phyloP scores from a whole-genome alignment of 257 asterid species.

The Henckelia pumila region DNA sequence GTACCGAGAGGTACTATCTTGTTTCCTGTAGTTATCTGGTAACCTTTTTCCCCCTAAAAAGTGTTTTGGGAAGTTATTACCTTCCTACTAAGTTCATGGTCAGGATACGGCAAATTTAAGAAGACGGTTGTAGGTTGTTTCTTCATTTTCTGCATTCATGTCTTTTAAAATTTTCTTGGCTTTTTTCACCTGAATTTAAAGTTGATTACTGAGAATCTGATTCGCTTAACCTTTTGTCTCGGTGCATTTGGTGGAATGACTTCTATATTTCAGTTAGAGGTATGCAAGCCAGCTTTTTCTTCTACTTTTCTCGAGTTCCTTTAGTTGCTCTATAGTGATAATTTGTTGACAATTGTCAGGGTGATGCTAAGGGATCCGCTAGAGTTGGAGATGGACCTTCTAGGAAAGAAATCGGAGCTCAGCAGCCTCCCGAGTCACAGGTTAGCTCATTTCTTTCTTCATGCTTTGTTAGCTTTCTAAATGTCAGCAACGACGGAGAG shows the following conservation, averaged over 20 bases:
- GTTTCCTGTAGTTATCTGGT: not conserved
- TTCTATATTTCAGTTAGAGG: slow-evolving; percentile 53
- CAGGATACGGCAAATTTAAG: not conserved
- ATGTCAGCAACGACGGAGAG: not conserved
- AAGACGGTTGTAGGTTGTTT: not conserved
- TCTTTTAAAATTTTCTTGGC: slow-evolving; percentile 8
- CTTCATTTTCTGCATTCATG: not conserved
- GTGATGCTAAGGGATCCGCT: slow-evolving; percentile 56
- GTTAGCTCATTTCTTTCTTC: slow-evolving; percentile 25
- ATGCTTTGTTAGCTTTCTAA: not conserved
- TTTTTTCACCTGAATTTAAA: not conserved
- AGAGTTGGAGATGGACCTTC: slow-evolving; percentile 49
- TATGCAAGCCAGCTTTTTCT: slow-evolving; percentile 27
- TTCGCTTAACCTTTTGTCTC: slow-evolving; percentile 14
- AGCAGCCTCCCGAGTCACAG: slow-evolving; percentile 46
- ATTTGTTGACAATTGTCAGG: slow-evolving; percentile 37
- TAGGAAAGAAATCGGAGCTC: slow-evolving; percentile 39
- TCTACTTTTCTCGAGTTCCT: slow-evolving; percentile 6
- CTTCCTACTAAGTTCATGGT: not conserved
- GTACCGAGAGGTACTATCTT: slow-evolving; percentile 57
- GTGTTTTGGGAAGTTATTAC: not conserved
- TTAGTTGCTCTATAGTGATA: slow-evolving; percentile 20
- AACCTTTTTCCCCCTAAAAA: too few species aligned
- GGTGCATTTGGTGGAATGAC: slow-evolving; percentile 27
- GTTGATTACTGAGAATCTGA: slow-evolving; percentile 20